Conservation (phyloP, 2,329 filamentous ascomycete species). For the Pyrenophora tritici-repentis region DNA sequence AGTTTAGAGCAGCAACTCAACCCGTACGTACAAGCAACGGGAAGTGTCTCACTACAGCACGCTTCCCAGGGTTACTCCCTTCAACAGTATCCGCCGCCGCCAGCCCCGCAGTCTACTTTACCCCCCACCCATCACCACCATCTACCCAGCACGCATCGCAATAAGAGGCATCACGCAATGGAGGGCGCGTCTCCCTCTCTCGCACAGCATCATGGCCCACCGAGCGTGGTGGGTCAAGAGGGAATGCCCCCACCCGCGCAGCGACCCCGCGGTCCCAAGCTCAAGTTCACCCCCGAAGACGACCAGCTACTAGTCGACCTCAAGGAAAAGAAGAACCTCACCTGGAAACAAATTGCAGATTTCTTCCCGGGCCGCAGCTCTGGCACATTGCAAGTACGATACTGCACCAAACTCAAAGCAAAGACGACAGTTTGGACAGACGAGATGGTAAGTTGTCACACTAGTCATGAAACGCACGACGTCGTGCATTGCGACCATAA, state of each 20-base stretch:
- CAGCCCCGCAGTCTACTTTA: conserved; percentile 31
- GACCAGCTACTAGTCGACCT: conserved; percentile 85
- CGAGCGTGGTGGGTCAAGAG: conserved; percentile 82
- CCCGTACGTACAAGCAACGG: conserved; percentile 45
- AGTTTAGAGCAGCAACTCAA: conserved; percentile 48
- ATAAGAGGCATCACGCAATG: conserved; percentile 66
- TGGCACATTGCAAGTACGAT: conserved; percentile 88
- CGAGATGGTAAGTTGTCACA: conserved; percentile 72
- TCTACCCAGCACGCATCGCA: conserved; percentile 70
- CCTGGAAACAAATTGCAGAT: conserved; percentile 97
- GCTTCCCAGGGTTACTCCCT: conserved; percentile 45
- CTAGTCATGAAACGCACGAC: conserved; percentile 42
- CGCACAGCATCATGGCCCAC: conserved; percentile 62
- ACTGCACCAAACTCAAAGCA: conserved; percentile 92
- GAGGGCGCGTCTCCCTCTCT: conserved; percentile 46
- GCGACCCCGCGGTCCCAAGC: conserved; percentile 81
- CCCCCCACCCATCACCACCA: conserved; percentile 73
- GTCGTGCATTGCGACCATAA: conserved; percentile 39
- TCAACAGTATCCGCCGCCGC: conserved; percentile 41
- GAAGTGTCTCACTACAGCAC: conserved; percentile 48
- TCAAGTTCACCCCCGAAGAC: conserved; percentile 93
- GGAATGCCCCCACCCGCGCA: conserved; percentile 86
- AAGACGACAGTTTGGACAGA: conserved; percentile 94
- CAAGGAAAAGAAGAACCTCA: conserved; percentile 92
- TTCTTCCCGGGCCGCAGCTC: conserved; percentile 92